A percentile compares a stretch with the other conserved stretches of the same genome.
These are phyloP conservation scores for Hippophae gyantsensis DNA, from an alignment of 306 rosid genomes.

Conservation along the genomic window DNA sequence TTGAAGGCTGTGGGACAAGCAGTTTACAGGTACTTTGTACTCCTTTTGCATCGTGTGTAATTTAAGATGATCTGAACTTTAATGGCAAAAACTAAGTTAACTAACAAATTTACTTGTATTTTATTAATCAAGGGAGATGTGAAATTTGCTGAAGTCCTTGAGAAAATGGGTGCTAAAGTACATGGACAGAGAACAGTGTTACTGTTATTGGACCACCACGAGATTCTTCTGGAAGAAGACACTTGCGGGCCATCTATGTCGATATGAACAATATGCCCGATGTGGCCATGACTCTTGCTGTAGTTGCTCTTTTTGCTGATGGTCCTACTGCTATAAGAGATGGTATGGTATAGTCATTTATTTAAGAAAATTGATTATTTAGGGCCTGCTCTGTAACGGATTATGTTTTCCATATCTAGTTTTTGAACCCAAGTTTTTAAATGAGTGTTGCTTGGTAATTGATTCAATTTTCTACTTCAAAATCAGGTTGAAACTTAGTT, in stretches of 20 bases:
- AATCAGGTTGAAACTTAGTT: no score
- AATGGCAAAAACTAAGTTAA: neutral
- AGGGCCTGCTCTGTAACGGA: neutral
- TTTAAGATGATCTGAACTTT: neutral
- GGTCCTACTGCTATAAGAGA: slow-evolving; percentile 89
- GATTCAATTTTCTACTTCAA: no score
- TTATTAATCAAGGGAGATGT: slow-evolving; percentile 71
- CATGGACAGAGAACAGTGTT: slow-evolving; percentile 91
- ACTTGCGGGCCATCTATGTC: slow-evolving; percentile 71
- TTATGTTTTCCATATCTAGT: neutral
- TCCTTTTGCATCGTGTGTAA: neutral
- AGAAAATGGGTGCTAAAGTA: slow-evolving; percentile 95
- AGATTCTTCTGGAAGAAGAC: slow-evolving; percentile 49
- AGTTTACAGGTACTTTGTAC: slow-evolving; percentile 78
- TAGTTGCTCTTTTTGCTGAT: slow-evolving; percentile 82
- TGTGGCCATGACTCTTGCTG: slow-evolving; percentile 99
- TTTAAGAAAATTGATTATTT: neutral
- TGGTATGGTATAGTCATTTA: slow-evolving; percentile 41
- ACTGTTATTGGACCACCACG: slow-evolving; percentile 74
- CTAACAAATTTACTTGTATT: slow-evolving; percentile 10
- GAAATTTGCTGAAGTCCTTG: slow-evolving; percentile 92
- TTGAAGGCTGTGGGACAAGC: slow-evolving; percentile 92
- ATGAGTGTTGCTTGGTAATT: no score
- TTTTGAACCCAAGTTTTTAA: no score
- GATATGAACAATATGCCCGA: slow-evolving; percentile 99